phyloP scores from a whole-genome alignment of 129 eudicot species.

The Flaveria sonorensis region DNA sequence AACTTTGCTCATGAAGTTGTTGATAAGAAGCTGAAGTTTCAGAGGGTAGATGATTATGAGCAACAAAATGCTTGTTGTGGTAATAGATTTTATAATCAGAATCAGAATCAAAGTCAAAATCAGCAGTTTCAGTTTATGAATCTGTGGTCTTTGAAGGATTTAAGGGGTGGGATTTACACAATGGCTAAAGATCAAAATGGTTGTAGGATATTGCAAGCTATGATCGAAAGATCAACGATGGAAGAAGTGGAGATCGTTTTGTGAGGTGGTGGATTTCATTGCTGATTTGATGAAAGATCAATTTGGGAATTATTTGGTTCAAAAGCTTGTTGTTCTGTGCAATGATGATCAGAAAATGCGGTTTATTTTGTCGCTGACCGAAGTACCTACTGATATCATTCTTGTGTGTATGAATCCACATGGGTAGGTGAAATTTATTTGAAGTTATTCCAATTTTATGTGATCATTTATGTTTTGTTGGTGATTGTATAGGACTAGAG shows the following conservation, averaged over 20 bases:
- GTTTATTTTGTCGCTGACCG: conserved; percentile 45
- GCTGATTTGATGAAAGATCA: conserved; percentile 59
- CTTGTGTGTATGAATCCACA: conserved; percentile 49
- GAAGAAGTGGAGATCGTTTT: conserved; percentile 54
- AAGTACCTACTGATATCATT: conserved; percentile 43
- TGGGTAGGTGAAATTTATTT: conserved; percentile 51
- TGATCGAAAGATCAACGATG: conserved; percentile 40
- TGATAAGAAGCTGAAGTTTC: conserved; percentile 10
- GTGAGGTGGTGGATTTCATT: conserved; percentile 44
- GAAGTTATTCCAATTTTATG: background rate
- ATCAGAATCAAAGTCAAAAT: background rate
- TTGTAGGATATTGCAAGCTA: conserved; percentile 39
- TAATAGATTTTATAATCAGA: background rate
- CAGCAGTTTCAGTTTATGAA: conserved; percentile 15
- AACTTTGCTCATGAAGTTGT: background rate
- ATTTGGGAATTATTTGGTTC: conserved; percentile 57
- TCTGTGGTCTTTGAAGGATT: conserved; percentile 30
- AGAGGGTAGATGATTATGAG: conserved; percentile 3
- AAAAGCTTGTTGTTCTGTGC: conserved; percentile 56
- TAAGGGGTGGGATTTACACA: conserved; percentile 44
- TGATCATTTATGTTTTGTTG: conserved; percentile 17
- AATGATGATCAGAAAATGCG: conserved; percentile 58
- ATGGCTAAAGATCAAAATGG: conserved; percentile 59
- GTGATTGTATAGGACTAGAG: conserved; percentile 46
- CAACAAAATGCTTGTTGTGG: background rate